Conservation (phyloP, 305 asterid species). For the Ajuga reptans region DNA sequence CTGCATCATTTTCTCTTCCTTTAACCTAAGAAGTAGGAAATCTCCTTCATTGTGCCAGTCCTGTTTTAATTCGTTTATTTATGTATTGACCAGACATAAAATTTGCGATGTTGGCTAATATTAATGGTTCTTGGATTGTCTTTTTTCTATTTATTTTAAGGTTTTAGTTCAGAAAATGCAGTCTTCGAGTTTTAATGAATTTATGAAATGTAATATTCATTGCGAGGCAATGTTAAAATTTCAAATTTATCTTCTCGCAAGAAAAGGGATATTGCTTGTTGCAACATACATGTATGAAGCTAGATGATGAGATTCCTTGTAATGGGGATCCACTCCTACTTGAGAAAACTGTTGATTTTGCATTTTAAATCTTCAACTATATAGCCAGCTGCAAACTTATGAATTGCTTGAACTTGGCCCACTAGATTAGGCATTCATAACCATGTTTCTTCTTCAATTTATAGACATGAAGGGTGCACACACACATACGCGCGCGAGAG, state of each 20-base stretch:
- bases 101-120: constrained; percentile 34
- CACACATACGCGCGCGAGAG: no score
- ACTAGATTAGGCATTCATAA: neutral
- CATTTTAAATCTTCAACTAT: neutral
- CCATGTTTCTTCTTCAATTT: no score
- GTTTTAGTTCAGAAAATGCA: neutral
- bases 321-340: neutral
- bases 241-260: neutral
- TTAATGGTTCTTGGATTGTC: constrained; percentile 14
- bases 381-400: neutral
- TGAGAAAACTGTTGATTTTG: neutral
- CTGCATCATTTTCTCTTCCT: constrained; percentile 25
- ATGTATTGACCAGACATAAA: constrained; percentile 43
- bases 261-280: neutral
- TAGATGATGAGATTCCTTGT: constrained; percentile 1
- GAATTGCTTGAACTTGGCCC: neutral
- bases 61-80: constrained; percentile 45
- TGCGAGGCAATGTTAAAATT: neutral
- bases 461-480: no score
- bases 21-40: constrained; percentile 30
- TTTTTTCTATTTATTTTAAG: neutral
- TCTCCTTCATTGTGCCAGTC: constrained; percentile 37
- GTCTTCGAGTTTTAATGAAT: neutral
- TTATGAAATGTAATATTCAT: neutral
- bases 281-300: no score